Conservation (phyloP, 179 eudicot species). For the Carnegiea gigantea region DNA sequence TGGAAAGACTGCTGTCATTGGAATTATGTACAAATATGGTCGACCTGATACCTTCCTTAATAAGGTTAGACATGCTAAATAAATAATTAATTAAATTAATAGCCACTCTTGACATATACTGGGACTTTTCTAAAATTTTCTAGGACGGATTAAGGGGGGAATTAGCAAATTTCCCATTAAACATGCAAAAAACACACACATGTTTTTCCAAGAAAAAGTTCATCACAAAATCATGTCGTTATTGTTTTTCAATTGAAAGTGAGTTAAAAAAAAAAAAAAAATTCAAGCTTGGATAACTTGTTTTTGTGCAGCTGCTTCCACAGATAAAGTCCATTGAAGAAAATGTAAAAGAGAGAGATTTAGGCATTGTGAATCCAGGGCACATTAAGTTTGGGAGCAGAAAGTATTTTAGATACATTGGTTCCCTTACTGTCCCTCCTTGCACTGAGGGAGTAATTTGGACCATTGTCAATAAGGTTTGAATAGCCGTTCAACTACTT, state of each 20-base stretch:
- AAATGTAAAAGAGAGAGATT: not conserved
- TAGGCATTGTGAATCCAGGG: not conserved
- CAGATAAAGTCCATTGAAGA: not conserved
- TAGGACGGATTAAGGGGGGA: too few species aligned
- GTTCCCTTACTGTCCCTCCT: not conserved
- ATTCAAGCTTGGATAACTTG: not conserved
- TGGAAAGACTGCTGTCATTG: not conserved
- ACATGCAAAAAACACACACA: too few species aligned
- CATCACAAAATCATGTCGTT: too few species aligned
- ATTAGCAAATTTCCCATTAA: too few species aligned
- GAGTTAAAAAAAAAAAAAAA: too few species aligned
- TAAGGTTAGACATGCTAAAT: too few species aligned
- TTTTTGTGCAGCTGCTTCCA: not conserved
- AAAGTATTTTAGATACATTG: not conserved
- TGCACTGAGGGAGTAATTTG: not conserved
- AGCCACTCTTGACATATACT: too few species aligned
- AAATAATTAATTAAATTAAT: too few species aligned
- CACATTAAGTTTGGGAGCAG: not conserved
- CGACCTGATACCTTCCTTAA: too few species aligned
- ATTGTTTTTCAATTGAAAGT: too few species aligned
- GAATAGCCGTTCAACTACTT: not conserved
- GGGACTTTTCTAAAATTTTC: too few species aligned
- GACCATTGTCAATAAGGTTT: not conserved
- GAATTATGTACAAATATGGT: not conserved
- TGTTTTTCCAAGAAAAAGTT: too few species aligned